These are phyloP conservation scores for Didymella sp. DNA, from an alignment of 2,329 filamentous ascomycete species.

Conservation along the genomic window DNA sequence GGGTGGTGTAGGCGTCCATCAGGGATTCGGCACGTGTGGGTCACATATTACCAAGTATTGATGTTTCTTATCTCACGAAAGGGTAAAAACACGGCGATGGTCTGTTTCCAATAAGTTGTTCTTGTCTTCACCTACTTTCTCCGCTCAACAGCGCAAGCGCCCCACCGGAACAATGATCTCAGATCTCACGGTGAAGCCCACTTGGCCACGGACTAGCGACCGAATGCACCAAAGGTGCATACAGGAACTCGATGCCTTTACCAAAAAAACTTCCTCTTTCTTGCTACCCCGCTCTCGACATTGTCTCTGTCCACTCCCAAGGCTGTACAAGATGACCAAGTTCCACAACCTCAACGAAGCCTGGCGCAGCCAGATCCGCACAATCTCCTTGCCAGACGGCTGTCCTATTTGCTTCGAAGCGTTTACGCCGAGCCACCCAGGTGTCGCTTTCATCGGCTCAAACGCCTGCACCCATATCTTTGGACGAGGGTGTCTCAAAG, in stretches of 20 bases:
- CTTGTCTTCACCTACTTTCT: neutral
- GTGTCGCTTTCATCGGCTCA: neutral
- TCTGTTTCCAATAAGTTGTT: neutral
- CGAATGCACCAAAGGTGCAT: no score
- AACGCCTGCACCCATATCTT: neutral
- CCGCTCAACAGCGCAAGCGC: neutral
- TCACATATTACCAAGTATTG: neutral
- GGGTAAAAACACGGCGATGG: neutral
- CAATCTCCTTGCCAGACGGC: neutral
- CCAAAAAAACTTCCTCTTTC: neutral
- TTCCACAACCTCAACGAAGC: neutral
- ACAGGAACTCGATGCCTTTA: neutral
- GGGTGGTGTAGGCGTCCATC: conserved; percentile 5
- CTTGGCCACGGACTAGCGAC: no score
- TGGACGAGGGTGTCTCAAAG: neutral
- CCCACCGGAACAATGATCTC: neutral
- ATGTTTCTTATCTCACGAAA: neutral
- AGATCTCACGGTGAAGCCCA: neutral
- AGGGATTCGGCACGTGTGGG: neutral
- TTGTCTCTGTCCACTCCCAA: neutral
- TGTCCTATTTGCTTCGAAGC: neutral
- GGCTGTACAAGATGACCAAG: no score
- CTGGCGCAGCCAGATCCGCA: neutral
- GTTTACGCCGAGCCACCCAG: neutral
- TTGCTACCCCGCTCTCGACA: neutral